A percentile compares a stretch with the other conserved stretches of the same genome.
These are phyloP conservation scores for Blepharisma japonicum DNA, from an alignment of 73 alveolate genomes.

Conservation along the genomic window DNA sequence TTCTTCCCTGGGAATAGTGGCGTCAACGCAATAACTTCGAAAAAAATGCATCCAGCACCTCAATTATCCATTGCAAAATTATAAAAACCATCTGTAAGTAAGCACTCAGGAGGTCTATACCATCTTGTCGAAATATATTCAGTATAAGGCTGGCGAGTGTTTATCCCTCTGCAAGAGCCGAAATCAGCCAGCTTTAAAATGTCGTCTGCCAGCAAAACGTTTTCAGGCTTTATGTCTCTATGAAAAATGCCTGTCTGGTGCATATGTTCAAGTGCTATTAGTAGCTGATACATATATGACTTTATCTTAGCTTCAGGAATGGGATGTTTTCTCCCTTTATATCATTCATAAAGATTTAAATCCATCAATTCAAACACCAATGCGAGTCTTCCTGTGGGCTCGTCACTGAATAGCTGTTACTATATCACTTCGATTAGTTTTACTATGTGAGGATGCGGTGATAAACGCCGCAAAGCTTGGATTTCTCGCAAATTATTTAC, in stretches of 20 bases:
- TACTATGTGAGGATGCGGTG: constrained; percentile 92
- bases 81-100: constrained; percentile 98
- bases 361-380: constrained; percentile 96
- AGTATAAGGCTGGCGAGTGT: constrained; percentile 87
- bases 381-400: constrained; percentile 94
- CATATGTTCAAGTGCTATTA: constrained; percentile 72
- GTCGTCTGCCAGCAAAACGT: constrained; percentile 61
- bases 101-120: constrained; percentile 88
- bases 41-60: constrained; percentile 98
- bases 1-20: constrained; percentile 92
- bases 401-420: constrained; percentile 48
- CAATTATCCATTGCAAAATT: constrained; percentile 96
- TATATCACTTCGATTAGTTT: constrained; percentile 60
- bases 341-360: constrained; percentile 83
- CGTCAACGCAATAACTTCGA: constrained; percentile 89
- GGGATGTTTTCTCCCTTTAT: constrained; percentile 65
- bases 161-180: constrained; percentile 92
- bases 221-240: constrained; percentile 81
- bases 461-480: constrained; percentile 82
- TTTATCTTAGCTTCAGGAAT: constrained; percentile 69
- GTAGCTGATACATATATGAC: constrained; percentile 61
- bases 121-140: constrained; percentile 87
- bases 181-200: constrained; percentile 86
- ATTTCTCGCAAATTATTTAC: constrained; percentile 91
- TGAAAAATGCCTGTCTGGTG: constrained; percentile 82